Evolutionary conservation across 441 rosid species (phyloP).

Genomic region (Croton setiger): DNA sequence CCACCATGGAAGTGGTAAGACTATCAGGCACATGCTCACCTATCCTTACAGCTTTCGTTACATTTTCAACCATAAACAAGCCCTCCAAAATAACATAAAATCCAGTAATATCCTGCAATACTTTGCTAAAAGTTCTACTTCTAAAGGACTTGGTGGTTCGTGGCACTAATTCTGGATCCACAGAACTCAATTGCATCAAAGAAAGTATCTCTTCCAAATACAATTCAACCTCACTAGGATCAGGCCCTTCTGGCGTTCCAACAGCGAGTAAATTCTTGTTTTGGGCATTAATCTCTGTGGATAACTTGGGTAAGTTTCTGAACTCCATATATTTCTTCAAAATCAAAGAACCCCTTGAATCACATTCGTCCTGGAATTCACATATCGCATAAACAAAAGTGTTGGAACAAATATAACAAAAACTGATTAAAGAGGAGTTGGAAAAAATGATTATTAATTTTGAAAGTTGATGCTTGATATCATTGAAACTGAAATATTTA

Average conservation of each 20-base stretch:
- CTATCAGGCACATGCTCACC: constrained; percentile 92
- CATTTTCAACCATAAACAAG: constrained; percentile 97
- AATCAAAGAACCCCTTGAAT: constrained; percentile 69
- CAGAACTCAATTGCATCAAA: constrained; percentile 79
- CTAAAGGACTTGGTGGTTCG: constrained; percentile 85
- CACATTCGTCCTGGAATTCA: constrained; percentile 95
- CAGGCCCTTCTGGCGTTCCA: constrained; percentile 79
- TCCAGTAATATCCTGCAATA: constrained; percentile 83
- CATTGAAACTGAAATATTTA: too few species aligned
- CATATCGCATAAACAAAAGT: constrained; percentile 82
- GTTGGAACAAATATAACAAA: too few species aligned
- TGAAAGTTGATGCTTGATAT: too few species aligned
- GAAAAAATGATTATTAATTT: too few species aligned
- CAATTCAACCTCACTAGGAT: constrained; percentile 81
- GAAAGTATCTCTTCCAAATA: constrained; percentile 83
- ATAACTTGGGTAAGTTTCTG: constrained; percentile 66
- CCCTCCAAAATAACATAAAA: constrained; percentile 94
- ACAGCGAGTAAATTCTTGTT: constrained; percentile 63
- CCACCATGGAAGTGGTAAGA: constrained; percentile 95
- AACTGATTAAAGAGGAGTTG: too few species aligned
- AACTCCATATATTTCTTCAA: constrained; percentile 94
- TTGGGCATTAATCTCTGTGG: constrained; percentile 84
- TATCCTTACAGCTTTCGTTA: constrained; percentile 82
- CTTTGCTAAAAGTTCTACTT: constrained; percentile 76
- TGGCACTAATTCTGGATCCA: constrained; percentile 79